phyloP scores from a whole-genome alignment of 2,329 filamentous ascomycete genomes.

The Colletotrichum sp. region DNA sequence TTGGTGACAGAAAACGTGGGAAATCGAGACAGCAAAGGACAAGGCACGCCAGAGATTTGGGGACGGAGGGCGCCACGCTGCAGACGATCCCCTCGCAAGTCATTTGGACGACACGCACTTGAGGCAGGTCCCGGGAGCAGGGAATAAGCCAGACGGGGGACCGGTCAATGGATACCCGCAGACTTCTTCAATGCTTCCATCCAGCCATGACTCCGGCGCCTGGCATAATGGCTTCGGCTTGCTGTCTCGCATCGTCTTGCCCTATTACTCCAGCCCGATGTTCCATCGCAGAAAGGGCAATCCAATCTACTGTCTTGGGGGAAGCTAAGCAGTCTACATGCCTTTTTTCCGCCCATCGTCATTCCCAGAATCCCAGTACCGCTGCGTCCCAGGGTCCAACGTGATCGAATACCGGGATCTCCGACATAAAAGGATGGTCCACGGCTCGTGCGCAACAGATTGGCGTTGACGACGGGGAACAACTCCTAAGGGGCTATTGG shows the following conservation, averaged over 20 bases:
- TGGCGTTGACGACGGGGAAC: not conserved
- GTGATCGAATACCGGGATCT: conserved; percentile 1
- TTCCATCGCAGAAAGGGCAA: not conserved
- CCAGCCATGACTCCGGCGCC: conserved; percentile 6
- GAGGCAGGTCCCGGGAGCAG: conserved; percentile 2
- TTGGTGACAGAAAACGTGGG: not conserved
- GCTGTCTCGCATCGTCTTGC: not conserved
- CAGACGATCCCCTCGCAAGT: not conserved
- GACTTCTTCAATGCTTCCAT: conserved; percentile 18
- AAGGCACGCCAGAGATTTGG: not conserved
- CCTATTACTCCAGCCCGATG: not conserved
- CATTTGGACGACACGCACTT: conserved; percentile 10
- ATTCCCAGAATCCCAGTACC: not conserved
- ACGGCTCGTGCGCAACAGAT: conserved; percentile 2
- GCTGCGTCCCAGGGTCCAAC: not conserved
- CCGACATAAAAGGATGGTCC: not conserved
- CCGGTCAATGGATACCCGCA: not conserved
- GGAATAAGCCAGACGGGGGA: conserved; percentile 7
- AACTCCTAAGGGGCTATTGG: not conserved
- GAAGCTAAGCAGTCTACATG: not conserved
- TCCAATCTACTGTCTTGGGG: not conserved
- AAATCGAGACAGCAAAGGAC: not conserved
- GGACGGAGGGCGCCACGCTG: not conserved
- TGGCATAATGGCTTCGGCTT: conserved; percentile 1
- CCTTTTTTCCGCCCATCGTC: conserved; percentile 5